Evolutionary conservation across 768 basidiomycete species (phyloP).

Genomic region (Kwoniella heveanensis): DNA sequence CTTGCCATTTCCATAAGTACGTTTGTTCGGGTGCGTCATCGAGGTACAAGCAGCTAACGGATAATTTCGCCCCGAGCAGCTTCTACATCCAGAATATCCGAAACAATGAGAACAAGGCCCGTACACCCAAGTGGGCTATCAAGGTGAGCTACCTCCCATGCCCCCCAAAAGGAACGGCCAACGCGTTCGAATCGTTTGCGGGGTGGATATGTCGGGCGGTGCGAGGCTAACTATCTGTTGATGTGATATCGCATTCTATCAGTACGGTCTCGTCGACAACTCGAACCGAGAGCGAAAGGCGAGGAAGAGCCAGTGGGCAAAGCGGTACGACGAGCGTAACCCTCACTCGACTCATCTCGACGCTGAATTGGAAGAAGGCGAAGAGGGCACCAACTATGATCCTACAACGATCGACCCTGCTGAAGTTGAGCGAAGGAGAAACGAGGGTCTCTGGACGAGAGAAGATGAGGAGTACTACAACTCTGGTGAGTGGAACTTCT

Average conservation of each 20-base stretch:
- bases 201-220: too few species aligned
- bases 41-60: too few species aligned
- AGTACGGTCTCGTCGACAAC: conserved; percentile 84
- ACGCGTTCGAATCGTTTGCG: too few species aligned
- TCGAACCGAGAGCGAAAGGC: conserved; percentile 75
- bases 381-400: conserved; percentile 58
- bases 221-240: too few species aligned
- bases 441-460: conserved; percentile 52
- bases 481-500: conserved; percentile 50
- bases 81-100: conserved; percentile 74
- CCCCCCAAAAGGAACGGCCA: too few species aligned
- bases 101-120: conserved; percentile 87
- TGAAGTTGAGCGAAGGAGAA: conserved; percentile 42
- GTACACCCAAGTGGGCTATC: conserved; percentile 95
- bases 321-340: conserved; percentile 79
- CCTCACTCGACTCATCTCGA: conserved; percentile 70
- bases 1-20: conserved; percentile 81
- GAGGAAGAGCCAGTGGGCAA: conserved; percentile 82
- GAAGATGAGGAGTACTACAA: conserved; percentile 55
- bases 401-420: conserved; percentile 30
- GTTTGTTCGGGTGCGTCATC: conserved; percentile 12
- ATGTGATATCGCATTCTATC: too few species aligned
- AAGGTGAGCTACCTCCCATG: too few species aligned
- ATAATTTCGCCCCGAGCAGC: conserved; percentile 20
- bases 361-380: conserved; percentile 76